Evolutionary conservation across 225 moss, liverwort and hornwort genomes (phyloP).

Genomic region (Lunularia cruciata): DNA sequence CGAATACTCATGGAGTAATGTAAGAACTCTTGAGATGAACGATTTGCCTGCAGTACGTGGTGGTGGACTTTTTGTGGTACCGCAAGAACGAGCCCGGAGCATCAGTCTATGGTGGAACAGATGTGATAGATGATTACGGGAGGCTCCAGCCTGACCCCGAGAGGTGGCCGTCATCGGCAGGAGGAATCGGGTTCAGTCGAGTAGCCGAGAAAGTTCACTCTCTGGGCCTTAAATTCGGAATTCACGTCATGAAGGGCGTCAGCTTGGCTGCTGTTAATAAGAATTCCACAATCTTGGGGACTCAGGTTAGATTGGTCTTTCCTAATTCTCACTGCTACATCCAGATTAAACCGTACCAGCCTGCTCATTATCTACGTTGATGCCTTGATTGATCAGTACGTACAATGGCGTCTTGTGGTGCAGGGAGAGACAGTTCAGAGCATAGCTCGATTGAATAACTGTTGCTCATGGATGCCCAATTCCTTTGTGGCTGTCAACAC

Average conservation of each 20-base stretch:
- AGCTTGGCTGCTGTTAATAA: slow-evolving; percentile 58
- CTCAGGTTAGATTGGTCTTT: slow-evolving; percentile 41
- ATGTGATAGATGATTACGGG: slow-evolving; percentile 63
- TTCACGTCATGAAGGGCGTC: slow-evolving; percentile 83
- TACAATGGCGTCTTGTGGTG: no score
- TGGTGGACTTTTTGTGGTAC: slow-evolving; percentile 79
- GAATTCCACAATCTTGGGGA: slow-evolving; percentile 52
- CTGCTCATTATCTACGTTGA: background rate
- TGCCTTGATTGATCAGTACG: background rate
- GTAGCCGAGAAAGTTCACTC: slow-evolving; percentile 67
- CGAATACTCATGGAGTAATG: no score
- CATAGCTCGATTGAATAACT: slow-evolving; percentile 49
- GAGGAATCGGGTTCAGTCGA: slow-evolving; percentile 53
- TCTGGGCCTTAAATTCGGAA: slow-evolving; percentile 68
- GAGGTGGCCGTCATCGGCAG: slow-evolving; percentile 68
- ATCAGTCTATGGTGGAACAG: slow-evolving; percentile 55
- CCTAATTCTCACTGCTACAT: background rate
- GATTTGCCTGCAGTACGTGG: slow-evolving; percentile 60
- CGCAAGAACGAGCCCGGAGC: slow-evolving; percentile 57
- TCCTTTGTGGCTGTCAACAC: slow-evolving; percentile 65
- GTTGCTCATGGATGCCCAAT: slow-evolving; percentile 65
- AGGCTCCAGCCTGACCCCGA: slow-evolving; percentile 61
- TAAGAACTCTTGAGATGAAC: no score
- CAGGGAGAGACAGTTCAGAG: slow-evolving; percentile 39
- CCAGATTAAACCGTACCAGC: no score